A percentile compares a stretch with the other conserved stretches of the same genome.
Conservation (phyloP, 2,329 filamentous ascomycete genomes). For the Aspergillus hortae region DNA sequence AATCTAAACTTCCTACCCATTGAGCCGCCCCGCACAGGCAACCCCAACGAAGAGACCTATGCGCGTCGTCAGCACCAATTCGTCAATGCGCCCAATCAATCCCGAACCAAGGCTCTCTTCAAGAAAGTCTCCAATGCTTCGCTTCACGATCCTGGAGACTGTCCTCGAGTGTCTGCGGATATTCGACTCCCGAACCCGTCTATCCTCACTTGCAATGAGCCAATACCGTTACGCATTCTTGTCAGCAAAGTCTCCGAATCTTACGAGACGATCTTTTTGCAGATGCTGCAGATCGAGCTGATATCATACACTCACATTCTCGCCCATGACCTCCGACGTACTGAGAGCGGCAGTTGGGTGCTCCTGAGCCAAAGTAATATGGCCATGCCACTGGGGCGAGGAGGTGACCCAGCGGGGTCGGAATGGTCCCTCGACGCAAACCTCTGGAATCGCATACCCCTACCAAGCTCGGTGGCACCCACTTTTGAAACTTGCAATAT, state of each 20-base stretch:
- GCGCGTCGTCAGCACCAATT: constrained; percentile 70
- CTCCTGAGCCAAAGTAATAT: constrained; percentile 70
- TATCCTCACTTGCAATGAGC: constrained; percentile 84
- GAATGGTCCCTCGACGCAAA: constrained; percentile 67
- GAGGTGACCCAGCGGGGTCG: constrained; percentile 55
- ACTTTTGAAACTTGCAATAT: constrained; percentile 89
- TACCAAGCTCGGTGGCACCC: constrained; percentile 85
- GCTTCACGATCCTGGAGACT: constrained; percentile 28
- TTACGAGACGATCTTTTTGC: constrained; percentile 68
- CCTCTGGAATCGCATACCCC: constrained; percentile 66
- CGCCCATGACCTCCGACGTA: constrained; percentile 69
- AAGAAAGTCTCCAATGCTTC: constrained; percentile 35
- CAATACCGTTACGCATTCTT: constrained; percentile 75
- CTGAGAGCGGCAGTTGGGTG: constrained; percentile 71
- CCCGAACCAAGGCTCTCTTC: constrained; percentile 61
- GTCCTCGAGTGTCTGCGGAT: constrained; percentile 68
- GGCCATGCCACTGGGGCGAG: constrained; percentile 63
- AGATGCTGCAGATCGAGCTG: constrained; percentile 76
- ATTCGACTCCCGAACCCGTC: constrained; percentile 82
- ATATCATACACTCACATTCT: constrained; percentile 75
- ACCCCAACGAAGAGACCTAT: constrained; percentile 73
- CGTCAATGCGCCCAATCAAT: constrained; percentile 29
- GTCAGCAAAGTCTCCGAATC: constrained; percentile 71
- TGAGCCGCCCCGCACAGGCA: constrained; percentile 72
- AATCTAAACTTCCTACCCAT: constrained; percentile 89